Base-by-base conservation (phyloP, 2,329 filamentous ascomycete species). In the Paecilomyces sp. region DNA sequence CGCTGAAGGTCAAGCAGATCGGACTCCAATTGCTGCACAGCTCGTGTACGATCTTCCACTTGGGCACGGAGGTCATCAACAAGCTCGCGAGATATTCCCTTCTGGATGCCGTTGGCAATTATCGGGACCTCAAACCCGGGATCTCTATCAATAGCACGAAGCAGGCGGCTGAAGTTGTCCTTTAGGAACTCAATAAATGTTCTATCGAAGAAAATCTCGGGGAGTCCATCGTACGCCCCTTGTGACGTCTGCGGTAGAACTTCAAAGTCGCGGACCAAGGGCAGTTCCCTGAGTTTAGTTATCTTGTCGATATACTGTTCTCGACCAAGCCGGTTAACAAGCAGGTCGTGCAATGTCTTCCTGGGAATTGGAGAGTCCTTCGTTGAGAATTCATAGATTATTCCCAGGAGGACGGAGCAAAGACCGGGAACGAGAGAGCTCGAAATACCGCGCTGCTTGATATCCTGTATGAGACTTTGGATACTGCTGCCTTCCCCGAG, bases 311-410 rank as follows among this genome's bases (percentile, higher is more conserved):
- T 85, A 70, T 96, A 99, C 67, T 88, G 88, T 67, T 96, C 92
- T 65, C 92, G 87, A 47, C 92, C 91, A 67, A 97, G 83, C 60
- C 88, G 86, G 53, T 88, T 86, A 30, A 85, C 81, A 36, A 99
- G 80, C 30, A 97, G 83, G 25, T 89, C 86, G 68, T 96, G 90
- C 53, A 99, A 78, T 9, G 89, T 92, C 25, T 86, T 82, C 62
- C 94, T 84, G 5, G 93, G 85, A 57, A 99, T 88, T 0, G 94
- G 91, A 0, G 93, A 97, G 74, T 99, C 94, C 71, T 96, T 96
- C 0, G 93, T 97, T 9, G 93, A 97, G 70, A 97, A 99, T 69
- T 99, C 94, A 72, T 97, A 99, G 3, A 94, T 83, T 22, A 95
- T 88, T 9, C 93, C 94, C 1, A 97, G 81, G 0, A 99, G 78